Percentiles rank a stretch among this genome's conserved stretches.
phyloP scores from a whole-genome alignment of 2,329 filamentous ascomycete species.

The Aspergillaceae sp. region DNA sequence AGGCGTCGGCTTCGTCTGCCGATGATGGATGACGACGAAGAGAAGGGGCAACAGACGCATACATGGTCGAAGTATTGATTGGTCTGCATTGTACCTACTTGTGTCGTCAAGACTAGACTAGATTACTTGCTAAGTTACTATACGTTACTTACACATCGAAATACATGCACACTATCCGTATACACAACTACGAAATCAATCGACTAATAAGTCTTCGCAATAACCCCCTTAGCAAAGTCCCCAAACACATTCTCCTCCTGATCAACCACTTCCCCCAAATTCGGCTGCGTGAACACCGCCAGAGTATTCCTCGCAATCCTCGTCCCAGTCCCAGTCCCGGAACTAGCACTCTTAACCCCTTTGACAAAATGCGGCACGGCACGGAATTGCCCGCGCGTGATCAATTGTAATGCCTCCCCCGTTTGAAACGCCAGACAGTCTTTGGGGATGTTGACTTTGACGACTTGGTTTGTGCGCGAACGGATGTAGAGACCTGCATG shows the following conservation, averaged over 20 bases:
- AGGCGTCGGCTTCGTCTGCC: no score
- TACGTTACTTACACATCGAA: no score
- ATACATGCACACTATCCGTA: no score
- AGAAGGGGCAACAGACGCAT: no score
- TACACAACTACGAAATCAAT: no score
- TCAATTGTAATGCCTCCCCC: constrained; percentile 80
- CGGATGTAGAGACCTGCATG: constrained; percentile 88
- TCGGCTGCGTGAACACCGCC: constrained; percentile 95
- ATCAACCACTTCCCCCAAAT: constrained; percentile 63
- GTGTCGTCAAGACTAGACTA: no score
- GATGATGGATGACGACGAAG: no score
- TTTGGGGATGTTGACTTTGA: constrained; percentile 85
- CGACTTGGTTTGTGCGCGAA: constrained; percentile 68
- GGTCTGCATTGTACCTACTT: no score
- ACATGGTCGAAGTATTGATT: no score
- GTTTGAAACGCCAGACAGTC: constrained; percentile 96
- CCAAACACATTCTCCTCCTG: constrained; percentile 62
- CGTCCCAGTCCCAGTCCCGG: constrained; percentile 39
- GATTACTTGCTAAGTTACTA: no score
- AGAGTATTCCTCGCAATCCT: constrained; percentile 74
- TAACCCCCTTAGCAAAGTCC: constrained; percentile 69
- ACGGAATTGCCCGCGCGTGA: constrained; percentile 83
- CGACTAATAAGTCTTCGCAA: constrained; percentile 54
- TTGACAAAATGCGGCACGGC: constrained; percentile 94
- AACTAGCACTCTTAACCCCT: constrained; percentile 54